Base-by-base conservation (phyloP, 208 protist genomes). In the Entamoeba histolytica region DNA sequence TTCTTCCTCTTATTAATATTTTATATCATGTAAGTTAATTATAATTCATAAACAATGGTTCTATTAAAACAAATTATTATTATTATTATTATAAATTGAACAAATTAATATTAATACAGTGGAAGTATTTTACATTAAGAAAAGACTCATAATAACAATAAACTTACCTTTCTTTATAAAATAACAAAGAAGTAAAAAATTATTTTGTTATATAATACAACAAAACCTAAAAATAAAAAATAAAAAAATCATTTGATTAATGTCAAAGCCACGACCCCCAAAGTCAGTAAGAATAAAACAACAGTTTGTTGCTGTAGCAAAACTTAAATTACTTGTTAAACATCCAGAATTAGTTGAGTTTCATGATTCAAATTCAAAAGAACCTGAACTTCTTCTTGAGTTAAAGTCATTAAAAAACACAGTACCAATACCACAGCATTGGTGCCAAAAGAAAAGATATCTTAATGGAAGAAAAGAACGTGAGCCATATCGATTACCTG, bases 331-430 rank as follows among this genome's bases (percentile, higher is more conserved):
- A 23, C 14, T 39, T 31, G 49, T 52, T 17, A 31, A 28, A 49
- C 35, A 51, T 28, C 23, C 92, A n/a, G 92, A 93, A 4, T 50
- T 93, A 10, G 92, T 93, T 93, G 92, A 93, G 5, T 93, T 93
- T 15, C 49, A 51, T 19, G 92, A 93, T 15, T n/a, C 92, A 39
- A 93, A 49, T 28, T 49, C 92, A 35, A 14, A 19, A 50, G 92
- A 93, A 31, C 92, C 92, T 19, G 31, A 35, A 44, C 10, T 93
- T 10, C 49, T 93, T 17, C 15, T 93, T 23, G 23, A 55, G 5
- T 51, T 93, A 15, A 93, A 93, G 39, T 52, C 92, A 35, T 17
- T 49, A 19, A 52, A 52, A 49, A 93, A 93, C 28, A 44, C 92
- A 57, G 92, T 93, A 14, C 49, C 92, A 35, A 52, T 93, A 0